Evolutionary conservation across 1,139 yeast species (phyloP).

Genomic region (Magnusiomyces suaveolens): DNA sequence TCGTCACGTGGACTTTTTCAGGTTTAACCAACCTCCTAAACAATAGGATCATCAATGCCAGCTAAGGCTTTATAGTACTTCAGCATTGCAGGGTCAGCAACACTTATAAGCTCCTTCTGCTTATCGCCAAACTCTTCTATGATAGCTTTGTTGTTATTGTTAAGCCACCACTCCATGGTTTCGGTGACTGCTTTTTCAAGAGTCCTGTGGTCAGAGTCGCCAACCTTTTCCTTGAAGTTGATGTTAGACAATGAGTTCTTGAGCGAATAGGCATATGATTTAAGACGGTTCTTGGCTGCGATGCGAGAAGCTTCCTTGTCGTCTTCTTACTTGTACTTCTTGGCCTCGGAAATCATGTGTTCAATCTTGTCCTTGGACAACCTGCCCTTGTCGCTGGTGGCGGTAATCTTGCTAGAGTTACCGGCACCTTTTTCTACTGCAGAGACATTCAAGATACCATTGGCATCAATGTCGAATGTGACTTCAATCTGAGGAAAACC

Average conservation of each 20-base stretch:
- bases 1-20: constrained; percentile 28
- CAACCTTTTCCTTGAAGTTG: too few relatives aligned
- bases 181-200: constrained; percentile 79
- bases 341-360: constrained; percentile 90
- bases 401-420: constrained; percentile 70
- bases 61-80: constrained; percentile 60
- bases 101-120: too few relatives aligned
- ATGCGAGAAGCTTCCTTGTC: constrained; percentile 74
- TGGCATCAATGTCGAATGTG: too few relatives aligned
- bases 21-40: constrained; percentile 42
- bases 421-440: constrained; percentile 87
- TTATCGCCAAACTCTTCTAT: constrained; percentile 79
- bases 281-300: constrained; percentile 77
- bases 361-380: constrained; percentile 89
- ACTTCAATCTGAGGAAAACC: too few relatives aligned
- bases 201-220: constrained; percentile 66
- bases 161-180: constrained; percentile 72
- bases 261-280: constrained; percentile 83
- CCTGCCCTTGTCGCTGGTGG: constrained; percentile 93
- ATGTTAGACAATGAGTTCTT: constrained; percentile 76
- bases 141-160: constrained; percentile 76
- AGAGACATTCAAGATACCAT: too few relatives aligned
- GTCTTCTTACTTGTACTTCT: constrained; percentile 75
- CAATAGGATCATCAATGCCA: constrained; percentile 47
- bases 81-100: constrained; percentile 89